Evolutionary conservation across 441 rosid species (phyloP), one percentile per base, ranked within the genome.

Genomic region (Gossypium gossypioides): DNA sequence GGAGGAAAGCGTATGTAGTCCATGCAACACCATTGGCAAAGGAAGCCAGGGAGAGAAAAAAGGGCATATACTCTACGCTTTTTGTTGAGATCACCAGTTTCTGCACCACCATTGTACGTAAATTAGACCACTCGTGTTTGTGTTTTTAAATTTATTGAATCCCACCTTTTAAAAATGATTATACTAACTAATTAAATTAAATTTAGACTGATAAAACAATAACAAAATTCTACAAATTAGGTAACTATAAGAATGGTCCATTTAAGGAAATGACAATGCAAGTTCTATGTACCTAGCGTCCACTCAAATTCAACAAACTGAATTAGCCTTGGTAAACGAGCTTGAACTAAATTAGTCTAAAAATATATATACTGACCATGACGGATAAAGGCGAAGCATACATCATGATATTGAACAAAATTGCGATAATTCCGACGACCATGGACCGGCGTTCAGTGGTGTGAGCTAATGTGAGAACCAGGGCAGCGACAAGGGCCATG

Each of bases 51-150:
- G 98, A 91, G 10, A 94, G 79, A 64, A 42, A 85, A 64, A 92
- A 83, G n/a, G 97, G 97, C 99, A 94, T 94, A 63, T 84, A 94
- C 82, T 86, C 93, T 74, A 94, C 98, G 72, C 98, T 94, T 76
- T 90, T 90, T 3, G 96, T 90, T 25, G 78, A 77, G 16, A 90
- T 87, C 83, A 91, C 97, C 78, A 86, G 72, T 82, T 87, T 88
- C 98, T 94, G 88, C 81, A 67, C 37, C 55, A n/a, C 16, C n/a
- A n/a, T 16, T 21, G 22, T 52, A 52, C 7, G 13, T 10, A 46
- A 52, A 52, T 16, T 34, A 34, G 40, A 34, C 40, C 40, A 34
- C 40, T 34, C 40, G 40, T 34, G 9, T 34, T 34, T 34, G 8
- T 34, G 40, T 46, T 46, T 46, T 46, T 46, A 46, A 46, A 46